Evolutionary conservation across 2,329 filamentous ascomycete species (phyloP).

Genomic region (Capronia coronata): DNA sequence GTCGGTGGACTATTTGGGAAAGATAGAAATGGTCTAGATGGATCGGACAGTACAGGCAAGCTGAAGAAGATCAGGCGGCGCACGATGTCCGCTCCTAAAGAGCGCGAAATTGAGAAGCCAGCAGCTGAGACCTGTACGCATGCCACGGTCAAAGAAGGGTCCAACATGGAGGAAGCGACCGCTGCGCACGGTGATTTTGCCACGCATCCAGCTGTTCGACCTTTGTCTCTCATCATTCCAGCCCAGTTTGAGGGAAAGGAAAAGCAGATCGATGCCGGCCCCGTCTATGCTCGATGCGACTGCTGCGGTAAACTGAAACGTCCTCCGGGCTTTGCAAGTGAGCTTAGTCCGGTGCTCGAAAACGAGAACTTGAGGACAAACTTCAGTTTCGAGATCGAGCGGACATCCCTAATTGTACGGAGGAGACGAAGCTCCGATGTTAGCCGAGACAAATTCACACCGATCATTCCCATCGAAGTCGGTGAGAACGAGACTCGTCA

Average conservation of each 20-base stretch:
- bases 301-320: conserved; percentile 27
- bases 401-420: conserved; percentile 9
- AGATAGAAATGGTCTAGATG: conserved; percentile 11
- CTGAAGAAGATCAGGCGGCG: conserved; percentile 18
- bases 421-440: conserved; percentile 22
- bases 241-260: conserved; percentile 24
- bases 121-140: not conserved
- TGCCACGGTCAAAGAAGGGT: not conserved
- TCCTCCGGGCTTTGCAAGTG: conserved; percentile 18
- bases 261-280: conserved; percentile 18
- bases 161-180: conserved; percentile 8
- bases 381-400: conserved; percentile 27
- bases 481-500: conserved; percentile 24
- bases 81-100: conserved; percentile 14
- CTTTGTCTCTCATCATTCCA: conserved; percentile 20
- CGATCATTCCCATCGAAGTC: conserved; percentile 25
- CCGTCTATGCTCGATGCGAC: conserved; percentile 24
- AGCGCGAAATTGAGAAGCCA: not conserved
- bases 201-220: conserved; percentile 22
- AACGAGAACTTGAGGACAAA: conserved; percentile 27
- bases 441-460: conserved; percentile 20
- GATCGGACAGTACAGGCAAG: conserved; percentile 8
- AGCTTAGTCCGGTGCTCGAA: conserved; percentile 27
- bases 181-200: conserved; percentile 10
- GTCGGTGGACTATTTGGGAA: conserved; percentile 14